These are phyloP conservation scores for Ammopiptanthus mongolicus DNA, from an alignment of 306 rosid species.

Conservation along the genomic window DNA sequence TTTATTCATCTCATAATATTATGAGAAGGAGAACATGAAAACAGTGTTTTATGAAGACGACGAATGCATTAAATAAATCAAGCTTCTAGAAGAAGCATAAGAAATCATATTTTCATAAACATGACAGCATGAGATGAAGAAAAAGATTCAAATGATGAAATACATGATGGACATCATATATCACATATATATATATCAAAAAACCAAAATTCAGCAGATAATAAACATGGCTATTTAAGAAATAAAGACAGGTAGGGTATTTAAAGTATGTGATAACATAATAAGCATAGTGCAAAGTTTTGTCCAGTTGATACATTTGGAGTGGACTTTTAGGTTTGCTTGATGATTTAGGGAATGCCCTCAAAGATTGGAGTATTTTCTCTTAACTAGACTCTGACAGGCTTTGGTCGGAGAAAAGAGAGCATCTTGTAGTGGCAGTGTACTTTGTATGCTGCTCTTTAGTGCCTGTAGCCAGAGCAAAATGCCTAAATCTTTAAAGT, in stretches of 20 bases:
- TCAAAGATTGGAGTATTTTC: not conserved
- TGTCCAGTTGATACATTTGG: not conserved
- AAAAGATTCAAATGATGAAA: constrained; percentile 12
- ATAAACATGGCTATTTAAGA: not conserved
- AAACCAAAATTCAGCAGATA: not conserved
- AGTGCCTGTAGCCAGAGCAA: not conserved
- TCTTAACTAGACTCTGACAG: not conserved
- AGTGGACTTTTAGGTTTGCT: not conserved
- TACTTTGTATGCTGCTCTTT: not conserved
- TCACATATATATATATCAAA: not conserved
- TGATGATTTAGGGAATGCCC: not conserved
- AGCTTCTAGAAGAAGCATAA: not conserved
- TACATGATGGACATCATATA: not conserved
- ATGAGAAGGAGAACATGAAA: not conserved
- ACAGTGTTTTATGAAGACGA: not conserved
- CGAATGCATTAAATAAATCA: not conserved
- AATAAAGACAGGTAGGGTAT: not conserved
- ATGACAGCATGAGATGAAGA: not conserved
- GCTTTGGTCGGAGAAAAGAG: not conserved
- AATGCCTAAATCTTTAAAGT: not conserved
- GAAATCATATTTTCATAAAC: not conserved
- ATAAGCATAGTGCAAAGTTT: not conserved
- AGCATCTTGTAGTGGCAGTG: not conserved
- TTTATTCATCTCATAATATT: no score
- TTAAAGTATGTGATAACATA: not conserved